Base-by-base conservation (phyloP, 108 stramenopile species). In the Skeletonema menzelii region DNA sequence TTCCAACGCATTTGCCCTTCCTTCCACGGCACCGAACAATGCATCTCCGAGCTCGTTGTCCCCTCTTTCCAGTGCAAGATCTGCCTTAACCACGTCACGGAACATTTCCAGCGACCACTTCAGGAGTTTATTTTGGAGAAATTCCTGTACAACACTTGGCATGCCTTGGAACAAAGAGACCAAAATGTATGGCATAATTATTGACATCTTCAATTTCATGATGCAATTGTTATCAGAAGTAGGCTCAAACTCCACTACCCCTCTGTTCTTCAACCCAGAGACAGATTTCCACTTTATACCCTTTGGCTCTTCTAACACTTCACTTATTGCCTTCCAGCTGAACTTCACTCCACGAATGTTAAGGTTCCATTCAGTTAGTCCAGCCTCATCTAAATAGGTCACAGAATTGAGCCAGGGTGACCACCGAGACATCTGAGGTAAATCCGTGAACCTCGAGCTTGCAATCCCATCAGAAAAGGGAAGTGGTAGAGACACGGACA, bases 41-140 rank as follows among this genome's bases (percentile, higher is more conserved):
- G 94, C 94, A 72, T 95, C 94, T 14, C 94, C 94, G 17, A 95
- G 84, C 64, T 92, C 94, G 34, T 88, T 73, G 69, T 95, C 90
- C 30, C 94, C 94, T 57, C 89, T 77, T 70, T 95, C 94, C 56
- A 95, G 67, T 20, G 91, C 91, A 47, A 95, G 56, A 56, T 95
- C 94, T n/a, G 88, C 91, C 70, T 92, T 92, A 24, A 95, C 94
- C 56, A 88, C 89, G 63, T 95, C 94, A 57, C 94, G 81, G 63
- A 95, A 95, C 88, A 89, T 95, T 71, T 95, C 94, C 60, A 95
- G 65, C 19, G 90, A 91, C 94, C 94, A 95, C 44, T 92, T 92
- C 42, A 95, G 67, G n/a, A 93, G 62, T 76, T 95, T 95, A 65
- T 92, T 88, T 47, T 88, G 75, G 14, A 95, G 69, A 78, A 92